phyloP scores from a whole-genome alignment of 352 stramenopile species.

The Pythium monospermum region DNA sequence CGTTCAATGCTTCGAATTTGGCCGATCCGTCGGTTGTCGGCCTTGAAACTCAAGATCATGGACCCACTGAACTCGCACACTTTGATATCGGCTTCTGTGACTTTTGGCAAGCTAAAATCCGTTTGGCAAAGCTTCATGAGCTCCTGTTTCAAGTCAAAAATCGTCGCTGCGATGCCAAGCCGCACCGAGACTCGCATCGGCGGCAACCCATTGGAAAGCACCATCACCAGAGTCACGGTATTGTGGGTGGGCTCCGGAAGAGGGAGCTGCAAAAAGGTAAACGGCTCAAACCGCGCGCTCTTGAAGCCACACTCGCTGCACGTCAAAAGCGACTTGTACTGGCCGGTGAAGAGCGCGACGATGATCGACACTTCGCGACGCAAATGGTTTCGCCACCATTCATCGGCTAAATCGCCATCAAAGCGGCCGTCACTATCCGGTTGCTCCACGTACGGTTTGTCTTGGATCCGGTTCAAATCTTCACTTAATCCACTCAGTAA shows the following conservation, averaged over 20 bases:
- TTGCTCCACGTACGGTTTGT: slow-evolving; percentile 98
- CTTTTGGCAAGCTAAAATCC: slow-evolving; percentile 58
- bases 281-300: slow-evolving; percentile 91
- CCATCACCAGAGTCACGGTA: slow-evolving; percentile 76
- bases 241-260: slow-evolving; percentile 84
- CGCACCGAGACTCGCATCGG: slow-evolving; percentile 80
- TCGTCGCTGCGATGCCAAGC: slow-evolving; percentile 73
- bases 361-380: slow-evolving; percentile 98
- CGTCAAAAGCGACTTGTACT: slow-evolving; percentile 97
- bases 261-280: slow-evolving; percentile 87
- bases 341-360: slow-evolving; percentile 98
- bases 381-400: slow-evolving; percentile 99
- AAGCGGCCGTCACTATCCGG: slow-evolving; percentile 95
- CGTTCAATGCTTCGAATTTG: slow-evolving; percentile 86
- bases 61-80: slow-evolving; percentile 82
- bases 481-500: slow-evolving; percentile 97
- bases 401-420: slow-evolving; percentile 96
- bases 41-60: slow-evolving; percentile 87
- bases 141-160: slow-evolving; percentile 84
- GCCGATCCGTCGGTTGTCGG: slow-evolving; percentile 74
- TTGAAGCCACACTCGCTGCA: slow-evolving; percentile 96
- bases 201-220: slow-evolving; percentile 62
- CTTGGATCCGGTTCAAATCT: slow-evolving; percentile 96
- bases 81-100: slow-evolving; percentile 79
- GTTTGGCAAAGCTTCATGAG: slow-evolving; percentile 74